Evolutionary conservation across 2,329 filamentous ascomycete genomes (phyloP), one percentile per base, ranked within the genome.

Genomic region (Didymella pinodella): DNA sequence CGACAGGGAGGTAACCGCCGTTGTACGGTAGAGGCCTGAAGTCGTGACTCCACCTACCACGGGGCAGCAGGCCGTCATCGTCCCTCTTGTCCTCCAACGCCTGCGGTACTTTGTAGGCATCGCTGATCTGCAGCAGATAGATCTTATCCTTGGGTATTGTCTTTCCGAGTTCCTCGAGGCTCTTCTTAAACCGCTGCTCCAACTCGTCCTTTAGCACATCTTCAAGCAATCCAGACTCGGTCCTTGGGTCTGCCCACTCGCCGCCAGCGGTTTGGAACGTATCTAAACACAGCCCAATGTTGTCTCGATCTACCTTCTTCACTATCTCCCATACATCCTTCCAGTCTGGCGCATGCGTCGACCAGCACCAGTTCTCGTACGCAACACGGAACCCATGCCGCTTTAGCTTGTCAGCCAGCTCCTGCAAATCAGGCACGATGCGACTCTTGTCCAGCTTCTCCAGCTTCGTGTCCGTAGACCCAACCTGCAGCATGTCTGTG

Each of bases 281-380:
- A 66, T 94, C 90, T 1, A 94, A 83, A 65, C 90, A 93, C 0
- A 93, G 78, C 0, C 90, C 90, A 11, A 92, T 80, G 61, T 93
- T 93, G 0, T 82, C 80, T 2, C 87, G 77, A 64, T 90, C 78
- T 2, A 88, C 88, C 44, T 80, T 81, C 62, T 84, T 70, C 4
- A 91, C 88, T 12, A 93, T 88, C 2, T 85, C 78, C 88, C 89
- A 93, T 0, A 88, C 87, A 48, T 88, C 82, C 63, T 83, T 84
- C 90, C 90, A 94, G 0, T 78, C 82, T 0, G 88, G 84, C 0
- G 89, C 88, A 48, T 87, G 84, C 0, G 89, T 91, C 0, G 87
- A 87, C 90, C 90, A 93, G 76, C 90, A 92, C 89, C 90, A 93
- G 70, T 93, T 92, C 77, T 93, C 90, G 65, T 93, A 93, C 0